Base-by-base conservation (phyloP, 1,139 yeast genomes). In the Suhomyces terraborum region DNA sequence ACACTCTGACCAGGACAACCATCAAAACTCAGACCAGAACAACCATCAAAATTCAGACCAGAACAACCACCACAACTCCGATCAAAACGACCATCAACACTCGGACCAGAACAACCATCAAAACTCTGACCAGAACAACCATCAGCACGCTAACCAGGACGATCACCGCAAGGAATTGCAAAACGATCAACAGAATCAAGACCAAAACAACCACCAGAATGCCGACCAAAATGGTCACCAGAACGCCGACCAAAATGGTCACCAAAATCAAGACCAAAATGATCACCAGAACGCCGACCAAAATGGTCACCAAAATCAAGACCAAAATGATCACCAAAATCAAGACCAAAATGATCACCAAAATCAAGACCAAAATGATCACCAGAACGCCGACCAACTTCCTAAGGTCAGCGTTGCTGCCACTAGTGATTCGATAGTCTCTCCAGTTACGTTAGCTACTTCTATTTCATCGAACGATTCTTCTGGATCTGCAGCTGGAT, bases 321-420 rank as follows among this genome's bases (percentile, higher is more conserved):
- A 25, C 28, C 28, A 25, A 12, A 12, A 25, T 17, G 14, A 30
- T 13, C 17, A 30, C 18, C 32, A 28, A 19, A 18, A 28, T 9
- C 32, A 28, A 12, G 14, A 28, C 23, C 32, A 28, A 8, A 28
- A 28, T 14, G 12, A 28, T 6, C 14, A 28, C 21, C 31, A 28
- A n/a, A 16, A 28, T 21, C 30, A 27, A 10, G 17, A 27, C 21
- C 30, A 7, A 10, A 8, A 27, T 16, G 20, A 27, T 20, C 30
- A 14, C 8, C 18, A 27, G 7, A 16, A 28, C 8, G 19, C 9
- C 8, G 24, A n/a, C n/a, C n/a, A n/a, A n/a, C n/a, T n/a, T n/a
- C n/a, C n/a, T n/a, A n/a, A n/a, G n/a, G n/a, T 22, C 21, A 28
- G 18, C 7, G 32, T 13, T 18, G 32, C 32, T 18, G 32, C 32